phyloP scores from a whole-genome alignment of 176 grass and related monocot species.

The Dendrocalamus sinicus region DNA sequence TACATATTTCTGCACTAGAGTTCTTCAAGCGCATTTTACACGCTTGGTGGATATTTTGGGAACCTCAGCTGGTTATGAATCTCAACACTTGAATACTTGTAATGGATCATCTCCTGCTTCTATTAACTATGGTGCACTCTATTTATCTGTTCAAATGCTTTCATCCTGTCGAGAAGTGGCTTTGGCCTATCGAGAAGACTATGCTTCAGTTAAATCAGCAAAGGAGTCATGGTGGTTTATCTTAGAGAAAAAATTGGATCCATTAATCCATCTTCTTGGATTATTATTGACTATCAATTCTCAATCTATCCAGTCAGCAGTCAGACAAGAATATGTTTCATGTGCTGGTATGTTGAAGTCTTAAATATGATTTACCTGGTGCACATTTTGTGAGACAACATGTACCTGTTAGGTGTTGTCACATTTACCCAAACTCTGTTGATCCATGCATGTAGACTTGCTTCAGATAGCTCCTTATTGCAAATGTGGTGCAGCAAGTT shows the following conservation, averaged over 20 bases:
- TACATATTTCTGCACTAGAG: slow-evolving; percentile 69
- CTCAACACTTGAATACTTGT: slow-evolving; percentile 35
- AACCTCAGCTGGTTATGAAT: slow-evolving; percentile 40
- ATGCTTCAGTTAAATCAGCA: slow-evolving; percentile 52
- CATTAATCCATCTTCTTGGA: slow-evolving; percentile 53
- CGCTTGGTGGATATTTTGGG: slow-evolving; percentile 71
- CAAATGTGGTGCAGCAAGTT: slow-evolving; percentile 1
- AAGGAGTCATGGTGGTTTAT: slow-evolving; percentile 71
- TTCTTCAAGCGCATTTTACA: slow-evolving; percentile 81
- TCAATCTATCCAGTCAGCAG: slow-evolving; percentile 35
- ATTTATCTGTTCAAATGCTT: slow-evolving; percentile 85
- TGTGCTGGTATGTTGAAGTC: slow-evolving; percentile 61
- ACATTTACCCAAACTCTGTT: slow-evolving; percentile 12
- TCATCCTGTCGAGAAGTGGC: slow-evolving; percentile 74
- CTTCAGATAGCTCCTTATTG: slow-evolving; percentile 24
- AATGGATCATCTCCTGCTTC: slow-evolving; percentile 42
- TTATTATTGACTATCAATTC: slow-evolving; percentile 44
- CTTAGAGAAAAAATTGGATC: slow-evolving; percentile 54
- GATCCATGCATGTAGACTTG: slow-evolving; percentile 1
- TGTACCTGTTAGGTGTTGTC: not conserved
- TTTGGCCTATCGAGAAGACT: slow-evolving; percentile 50
- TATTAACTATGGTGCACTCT: slow-evolving; percentile 76
- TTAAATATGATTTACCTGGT: slow-evolving; percentile 23
- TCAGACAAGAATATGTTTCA: slow-evolving; percentile 52
- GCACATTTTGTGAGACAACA: slow-evolving; percentile 24